Base-by-base conservation (phyloP, 2,329 filamentous ascomycete genomes). In the Lachnellula suecica region DNA sequence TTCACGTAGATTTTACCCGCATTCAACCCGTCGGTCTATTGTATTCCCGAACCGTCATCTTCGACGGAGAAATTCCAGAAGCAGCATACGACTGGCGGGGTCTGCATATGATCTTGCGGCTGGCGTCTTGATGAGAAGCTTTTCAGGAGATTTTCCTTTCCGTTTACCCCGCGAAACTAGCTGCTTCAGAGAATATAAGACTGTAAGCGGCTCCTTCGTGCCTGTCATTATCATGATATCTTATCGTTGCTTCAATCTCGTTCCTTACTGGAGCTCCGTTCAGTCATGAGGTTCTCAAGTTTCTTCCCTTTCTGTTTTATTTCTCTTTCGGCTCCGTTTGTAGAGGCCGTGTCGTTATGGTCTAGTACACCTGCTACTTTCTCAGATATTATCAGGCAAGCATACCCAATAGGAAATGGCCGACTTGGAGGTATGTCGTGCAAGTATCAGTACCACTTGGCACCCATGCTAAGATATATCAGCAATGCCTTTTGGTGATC, bases 391-490 rank as follows among this genome's bases (percentile, higher is more conserved):
- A 61, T 73, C n/a, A 70, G 66, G 56, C 63, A 69, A 2, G 67
- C 66, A 1, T 79, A 76, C 57, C 72, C 73, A 0, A 57, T 79
- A n/a, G 77, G 77, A 11, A 79, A 79, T 65, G 76, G 75, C 1
- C 71, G 69, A 42, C 63, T 79, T 17, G 75, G 71, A 54, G 71
- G 73, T 74, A 54, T 27, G 62, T 50, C 13, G 22, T 7, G 17
- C n/a, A 45, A 19, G n/a, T 9, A 22, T 34, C 9, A 27, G 10
- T 45, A n/a, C 9, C 17, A 34, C 20, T 45, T 20, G 27, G 19
- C n/a, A n/a, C n/a, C n/a, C n/a, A 20, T 31, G 27, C 25, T 45
- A 15, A 45, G 10, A 17, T 22, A 51, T 19, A 44, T 24, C 37
- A 68, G 73, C 70, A 2, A 70, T 79, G 25, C 69, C 74, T 0